Evolutionary conservation across 176 grass and related monocot genomes (phyloP).

Genomic region (Tillandsia fasciculata): DNA sequence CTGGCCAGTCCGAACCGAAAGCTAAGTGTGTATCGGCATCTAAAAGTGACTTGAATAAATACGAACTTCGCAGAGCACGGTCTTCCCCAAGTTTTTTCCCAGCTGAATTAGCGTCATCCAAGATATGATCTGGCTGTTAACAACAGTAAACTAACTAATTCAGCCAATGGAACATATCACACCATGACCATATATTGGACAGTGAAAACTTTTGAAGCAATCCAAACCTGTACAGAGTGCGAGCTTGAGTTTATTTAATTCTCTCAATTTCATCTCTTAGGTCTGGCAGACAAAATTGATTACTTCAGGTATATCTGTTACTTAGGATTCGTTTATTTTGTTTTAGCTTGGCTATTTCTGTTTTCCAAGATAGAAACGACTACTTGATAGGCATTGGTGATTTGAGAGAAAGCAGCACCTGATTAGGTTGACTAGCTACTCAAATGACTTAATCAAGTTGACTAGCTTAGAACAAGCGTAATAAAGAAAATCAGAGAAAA

Average conservation of each 20-base stretch:
- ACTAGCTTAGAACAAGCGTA: background rate
- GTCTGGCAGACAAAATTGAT: too few species aligned
- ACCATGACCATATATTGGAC: background rate
- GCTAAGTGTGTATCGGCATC: conserved; percentile 45
- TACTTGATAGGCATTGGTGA: too few species aligned
- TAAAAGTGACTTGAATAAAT: conserved; percentile 48
- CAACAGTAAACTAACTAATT: background rate
- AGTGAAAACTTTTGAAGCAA: too few species aligned
- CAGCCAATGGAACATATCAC: background rate
- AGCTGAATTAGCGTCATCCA: conserved; percentile 52
- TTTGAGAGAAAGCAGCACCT: too few species aligned
- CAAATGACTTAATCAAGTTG: background rate
- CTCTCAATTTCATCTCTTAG: too few species aligned
- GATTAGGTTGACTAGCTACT: too few species aligned
- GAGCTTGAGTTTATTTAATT: too few species aligned
- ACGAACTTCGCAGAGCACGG: conserved; percentile 50
- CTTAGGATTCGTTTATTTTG: too few species aligned
- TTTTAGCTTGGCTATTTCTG: too few species aligned
- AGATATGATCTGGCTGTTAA: conserved; percentile 73
- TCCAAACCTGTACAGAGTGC: too few species aligned
- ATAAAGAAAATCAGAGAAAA: background rate
- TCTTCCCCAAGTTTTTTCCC: conserved; percentile 51
- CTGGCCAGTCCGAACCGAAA: conserved; percentile 97
- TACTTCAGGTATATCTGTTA: too few species aligned
- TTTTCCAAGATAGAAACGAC: too few species aligned